Evolutionary conservation across 371 early-diverging fungal species (phyloP).

Genomic region (Rhizopus stolonifer): DNA sequence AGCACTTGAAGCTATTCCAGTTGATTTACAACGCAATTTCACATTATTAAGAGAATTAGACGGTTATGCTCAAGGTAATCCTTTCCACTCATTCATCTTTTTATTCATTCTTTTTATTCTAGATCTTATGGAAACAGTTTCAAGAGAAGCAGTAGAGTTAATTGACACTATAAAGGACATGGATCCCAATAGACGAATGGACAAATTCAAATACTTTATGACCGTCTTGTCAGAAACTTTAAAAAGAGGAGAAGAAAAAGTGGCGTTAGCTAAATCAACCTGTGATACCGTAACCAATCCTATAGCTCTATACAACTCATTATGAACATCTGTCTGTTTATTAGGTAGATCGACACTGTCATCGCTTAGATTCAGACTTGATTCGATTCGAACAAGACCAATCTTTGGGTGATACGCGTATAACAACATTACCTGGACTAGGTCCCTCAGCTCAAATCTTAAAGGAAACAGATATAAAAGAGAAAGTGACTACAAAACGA

Average conservation of each 20-base stretch:
- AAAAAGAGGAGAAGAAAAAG: conserved; percentile 89
- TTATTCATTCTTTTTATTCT: background rate
- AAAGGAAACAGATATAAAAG: conserved; percentile 31
- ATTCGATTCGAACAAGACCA: conserved; percentile 50
- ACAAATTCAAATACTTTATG: conserved; percentile 59
- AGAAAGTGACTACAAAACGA: conserved; percentile 22
- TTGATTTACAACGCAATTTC: conserved; percentile 87
- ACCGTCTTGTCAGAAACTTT: conserved; percentile 64
- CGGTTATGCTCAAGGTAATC: conserved; percentile 78
- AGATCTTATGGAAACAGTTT: conserved; percentile 61
- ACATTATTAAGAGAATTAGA: conserved; percentile 89
- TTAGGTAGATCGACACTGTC: conserved; percentile 31
- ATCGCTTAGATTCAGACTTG: conserved; percentile 43
- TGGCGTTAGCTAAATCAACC: conserved; percentile 82
- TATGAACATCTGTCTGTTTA: background rate
- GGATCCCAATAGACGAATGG: conserved; percentile 54
- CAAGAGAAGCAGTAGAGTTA: conserved; percentile 52
- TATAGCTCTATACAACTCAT: too few species aligned
- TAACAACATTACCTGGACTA: conserved; percentile 42
- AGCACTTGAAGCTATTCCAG: conserved; percentile 88
- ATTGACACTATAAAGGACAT: conserved; percentile 48
- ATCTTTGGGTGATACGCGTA: conserved; percentile 32
- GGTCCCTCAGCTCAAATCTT: conserved; percentile 41
- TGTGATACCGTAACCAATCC: conserved; percentile 91
- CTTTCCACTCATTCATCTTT: background rate